phyloP scores from a whole-genome alignment of 164 flowering plant species.

The Annona cherimola region DNA sequence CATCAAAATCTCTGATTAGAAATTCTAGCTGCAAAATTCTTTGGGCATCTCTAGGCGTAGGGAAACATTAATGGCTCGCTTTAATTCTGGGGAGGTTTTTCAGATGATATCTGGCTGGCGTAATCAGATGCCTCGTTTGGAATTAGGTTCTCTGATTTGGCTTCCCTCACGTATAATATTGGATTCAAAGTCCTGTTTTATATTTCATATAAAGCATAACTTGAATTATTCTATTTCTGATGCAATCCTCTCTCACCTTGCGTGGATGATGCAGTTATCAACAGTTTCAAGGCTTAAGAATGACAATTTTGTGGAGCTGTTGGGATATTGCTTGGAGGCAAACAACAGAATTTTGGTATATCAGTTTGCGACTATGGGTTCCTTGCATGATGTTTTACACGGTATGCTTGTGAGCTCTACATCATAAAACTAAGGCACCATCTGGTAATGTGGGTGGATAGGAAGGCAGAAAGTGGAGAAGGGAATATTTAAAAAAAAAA shows the following conservation, averaged over 20 bases:
- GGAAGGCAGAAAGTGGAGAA: too few relatives aligned
- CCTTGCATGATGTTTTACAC: constrained; percentile 65
- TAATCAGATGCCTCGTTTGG: too few relatives aligned
- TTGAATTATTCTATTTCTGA: background rate
- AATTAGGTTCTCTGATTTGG: too few relatives aligned
- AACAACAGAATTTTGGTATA: constrained; percentile 54
- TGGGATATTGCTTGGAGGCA: constrained; percentile 65
- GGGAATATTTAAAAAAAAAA: too few relatives aligned
- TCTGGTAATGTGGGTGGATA: too few relatives aligned
- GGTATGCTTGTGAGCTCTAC: constrained; percentile 27
- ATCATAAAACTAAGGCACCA: background rate
- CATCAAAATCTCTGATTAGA: background rate
- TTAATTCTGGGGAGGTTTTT: background rate
- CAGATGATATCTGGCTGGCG: too few relatives aligned
- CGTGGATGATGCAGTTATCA: constrained; percentile 41
- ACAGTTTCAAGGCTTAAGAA: constrained; percentile 58
- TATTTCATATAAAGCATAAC: background rate
- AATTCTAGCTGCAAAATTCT: background rate
- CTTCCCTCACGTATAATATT: too few relatives aligned
- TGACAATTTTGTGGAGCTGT: constrained; percentile 53
- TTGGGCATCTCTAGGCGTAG: background rate
- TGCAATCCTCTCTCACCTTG: background rate
- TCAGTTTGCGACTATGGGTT: constrained; percentile 56
- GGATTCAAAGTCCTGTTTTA: background rate
- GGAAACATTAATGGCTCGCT: background rate